Percentiles rank a stretch among this genome's conserved stretches.
These are phyloP conservation scores for Clavispora vitiphila DNA, from an alignment of 805 yeast genomes.

Conservation along the genomic window DNA sequence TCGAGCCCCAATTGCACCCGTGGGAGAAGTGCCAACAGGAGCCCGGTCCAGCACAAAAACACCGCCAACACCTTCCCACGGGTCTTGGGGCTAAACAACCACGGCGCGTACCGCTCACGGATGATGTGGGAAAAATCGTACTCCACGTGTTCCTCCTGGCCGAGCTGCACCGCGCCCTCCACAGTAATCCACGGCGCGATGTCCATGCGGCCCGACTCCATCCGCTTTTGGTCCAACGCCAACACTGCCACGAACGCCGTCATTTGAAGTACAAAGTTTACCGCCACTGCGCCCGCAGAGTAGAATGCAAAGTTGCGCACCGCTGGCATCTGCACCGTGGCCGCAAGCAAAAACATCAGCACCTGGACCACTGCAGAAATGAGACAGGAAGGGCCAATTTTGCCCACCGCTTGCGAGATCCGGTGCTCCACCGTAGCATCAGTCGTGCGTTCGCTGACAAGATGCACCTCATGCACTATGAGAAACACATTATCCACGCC, in stretches of 20 bases:
- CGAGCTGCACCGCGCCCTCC: slow-evolving; percentile 5
- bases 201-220: slow-evolving; percentile 57
- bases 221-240: slow-evolving; percentile 58
- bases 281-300: slow-evolving; percentile 78
- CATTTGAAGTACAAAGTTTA: slow-evolving; percentile 73
- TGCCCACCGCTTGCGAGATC: slow-evolving; percentile 58
- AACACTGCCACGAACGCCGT: slow-evolving; percentile 76
- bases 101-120: slow-evolving; percentile 51
- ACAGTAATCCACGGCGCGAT: slow-evolving; percentile 51
- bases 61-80: slow-evolving; percentile 45
- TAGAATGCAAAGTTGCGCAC: slow-evolving; percentile 89
- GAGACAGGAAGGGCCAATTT: slow-evolving; percentile 83
- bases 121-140: slow-evolving; percentile 33
- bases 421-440: slow-evolving; percentile 43
- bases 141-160: slow-evolving; percentile 9
- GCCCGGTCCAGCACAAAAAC: slow-evolving; percentile 60
- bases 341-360: slow-evolving; percentile 73
- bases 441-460: slow-evolving; percentile 44
- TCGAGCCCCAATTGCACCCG: slow-evolving; percentile 74
- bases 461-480: slow-evolving; percentile 71
- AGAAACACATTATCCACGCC: slow-evolving; percentile 95
- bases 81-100: slow-evolving; percentile 44
- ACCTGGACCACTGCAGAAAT: slow-evolving; percentile 74
- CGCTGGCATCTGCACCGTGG: slow-evolving; percentile 90
- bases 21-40: slow-evolving; percentile 69